phyloP scores from a whole-genome alignment of 345 rosid species.

The Anacardium occidentale region DNA sequence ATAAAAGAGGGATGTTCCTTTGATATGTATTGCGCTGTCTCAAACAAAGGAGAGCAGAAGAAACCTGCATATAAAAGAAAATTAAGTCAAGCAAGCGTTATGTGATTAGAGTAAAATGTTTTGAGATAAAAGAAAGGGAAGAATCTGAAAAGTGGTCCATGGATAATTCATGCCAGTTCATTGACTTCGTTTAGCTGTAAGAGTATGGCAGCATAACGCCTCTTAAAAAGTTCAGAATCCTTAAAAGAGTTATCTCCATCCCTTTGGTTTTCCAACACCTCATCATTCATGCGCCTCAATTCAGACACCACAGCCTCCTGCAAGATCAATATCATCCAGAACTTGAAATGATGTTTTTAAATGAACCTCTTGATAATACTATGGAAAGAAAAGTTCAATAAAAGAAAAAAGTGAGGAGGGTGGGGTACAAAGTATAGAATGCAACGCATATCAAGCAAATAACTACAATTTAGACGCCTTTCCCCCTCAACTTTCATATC shows the following conservation, averaged over 20 bases:
- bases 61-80: slow-evolving; percentile 47
- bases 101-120: slow-evolving; percentile 4
- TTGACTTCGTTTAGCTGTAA: slow-evolving; percentile 66
- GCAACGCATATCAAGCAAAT: not conserved
- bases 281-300: slow-evolving; percentile 67
- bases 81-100: slow-evolving; percentile 16
- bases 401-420: not conserved
- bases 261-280: slow-evolving; percentile 59
- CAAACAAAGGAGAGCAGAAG: slow-evolving; percentile 63
- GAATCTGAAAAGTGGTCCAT: slow-evolving; percentile 18
- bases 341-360: slow-evolving; percentile 12
- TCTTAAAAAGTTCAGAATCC: slow-evolving; percentile 69
- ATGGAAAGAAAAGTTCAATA: not conserved
- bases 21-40: slow-evolving; percentile 81
- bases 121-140: slow-evolving; percentile 13
- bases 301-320: slow-evolving; percentile 75
- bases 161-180: slow-evolving; percentile 56
- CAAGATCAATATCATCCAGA: slow-evolving; percentile 22
- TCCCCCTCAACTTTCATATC: not conserved
- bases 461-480: not conserved
- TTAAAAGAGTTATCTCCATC: slow-evolving; percentile 48
- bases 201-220: slow-evolving; percentile 77
- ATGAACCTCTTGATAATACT: not conserved
- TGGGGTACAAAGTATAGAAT: not conserved
- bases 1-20: slow-evolving; percentile 34